Percentiles rank a stretch among this genome's conserved stretches.
These are phyloP conservation scores for Margaritispora aquatica DNA, from an alignment of 495 filamentous ascomycete species.

Conservation along the genomic window DNA sequence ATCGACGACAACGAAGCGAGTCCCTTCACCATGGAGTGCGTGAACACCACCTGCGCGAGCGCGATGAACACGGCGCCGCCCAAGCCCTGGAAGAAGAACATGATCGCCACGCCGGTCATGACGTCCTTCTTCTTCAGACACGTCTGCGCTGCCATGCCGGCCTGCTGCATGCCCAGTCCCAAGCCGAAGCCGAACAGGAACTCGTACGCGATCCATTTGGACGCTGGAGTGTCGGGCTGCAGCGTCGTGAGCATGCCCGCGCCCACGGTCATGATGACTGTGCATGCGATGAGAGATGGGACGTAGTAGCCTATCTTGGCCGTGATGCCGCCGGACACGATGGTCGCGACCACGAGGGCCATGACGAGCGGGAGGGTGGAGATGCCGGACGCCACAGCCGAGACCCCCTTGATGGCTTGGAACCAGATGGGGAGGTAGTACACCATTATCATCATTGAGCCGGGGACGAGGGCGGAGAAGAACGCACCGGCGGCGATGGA, in stretches of 20 bases:
- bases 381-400: slow-evolving; percentile 65
- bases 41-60: slow-evolving; percentile 56
- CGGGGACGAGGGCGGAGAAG: slow-evolving; percentile 55
- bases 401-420: slow-evolving; percentile 59
- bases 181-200: slow-evolving; percentile 65
- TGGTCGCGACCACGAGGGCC: slow-evolving; percentile 40
- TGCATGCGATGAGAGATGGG: slow-evolving; percentile 48
- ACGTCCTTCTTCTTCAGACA: slow-evolving; percentile 46
- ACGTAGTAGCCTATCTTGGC: slow-evolving; percentile 59
- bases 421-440: slow-evolving; percentile 74
- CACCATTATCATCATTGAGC: slow-evolving; percentile 60
- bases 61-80: slow-evolving; percentile 58
- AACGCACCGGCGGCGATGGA: slow-evolving; percentile 56
- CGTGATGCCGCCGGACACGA: slow-evolving; percentile 45
- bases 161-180: slow-evolving; percentile 67
- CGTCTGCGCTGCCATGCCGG: slow-evolving; percentile 54
- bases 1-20: slow-evolving; percentile 20
- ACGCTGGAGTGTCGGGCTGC: slow-evolving; percentile 37
- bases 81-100: slow-evolving; percentile 56
- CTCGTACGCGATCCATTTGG: slow-evolving; percentile 64
- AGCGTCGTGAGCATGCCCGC: slow-evolving; percentile 60
- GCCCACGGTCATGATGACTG: slow-evolving; percentile 50
- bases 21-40: slow-evolving; percentile 43
- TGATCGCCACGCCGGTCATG: slow-evolving; percentile 51
- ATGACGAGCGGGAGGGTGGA: slow-evolving; percentile 56